These are phyloP conservation scores for Lipomyces lipofer DNA, from an alignment of 805 yeast genomes.

Conservation along the genomic window DNA sequence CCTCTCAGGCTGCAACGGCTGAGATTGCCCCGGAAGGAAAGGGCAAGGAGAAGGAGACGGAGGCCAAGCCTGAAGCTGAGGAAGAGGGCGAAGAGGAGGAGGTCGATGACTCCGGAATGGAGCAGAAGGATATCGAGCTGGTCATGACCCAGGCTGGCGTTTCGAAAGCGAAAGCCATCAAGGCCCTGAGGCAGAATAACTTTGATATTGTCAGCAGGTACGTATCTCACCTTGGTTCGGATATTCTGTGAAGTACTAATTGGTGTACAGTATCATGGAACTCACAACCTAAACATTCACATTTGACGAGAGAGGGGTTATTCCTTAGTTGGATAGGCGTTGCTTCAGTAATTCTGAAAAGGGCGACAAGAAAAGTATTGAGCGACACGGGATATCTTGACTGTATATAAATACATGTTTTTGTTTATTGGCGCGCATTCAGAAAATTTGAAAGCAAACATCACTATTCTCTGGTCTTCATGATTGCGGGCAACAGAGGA, in stretches of 20 bases:
- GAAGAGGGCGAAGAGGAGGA: slow-evolving; percentile 66
- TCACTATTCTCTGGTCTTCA: too few relatives aligned
- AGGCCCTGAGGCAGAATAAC: slow-evolving; percentile 83
- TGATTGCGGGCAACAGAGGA: too few relatives aligned
- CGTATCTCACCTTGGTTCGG: neutral
- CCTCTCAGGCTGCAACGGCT: slow-evolving; percentile 34
- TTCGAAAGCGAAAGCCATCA: slow-evolving; percentile 85
- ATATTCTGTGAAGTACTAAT: neutral
- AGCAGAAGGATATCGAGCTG: slow-evolving; percentile 76
- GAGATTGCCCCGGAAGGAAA: slow-evolving; percentile 37
- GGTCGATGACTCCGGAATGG: slow-evolving; percentile 83
- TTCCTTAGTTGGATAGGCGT: too few relatives aligned
- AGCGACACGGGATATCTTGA: too few relatives aligned
- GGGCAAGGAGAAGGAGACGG: slow-evolving; percentile 48
- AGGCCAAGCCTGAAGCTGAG: slow-evolving; percentile 51
- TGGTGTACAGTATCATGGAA: slow-evolving; percentile 64
- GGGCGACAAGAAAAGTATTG: too few relatives aligned
- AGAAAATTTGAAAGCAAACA: too few relatives aligned
- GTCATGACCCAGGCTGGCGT: slow-evolving; percentile 90
- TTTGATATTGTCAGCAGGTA: slow-evolving; percentile 86
- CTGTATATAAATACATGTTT: too few relatives aligned
- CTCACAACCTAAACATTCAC: slow-evolving; percentile 42
- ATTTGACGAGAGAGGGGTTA: too few relatives aligned
- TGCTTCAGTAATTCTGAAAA: too few relatives aligned
- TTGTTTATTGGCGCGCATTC: too few relatives aligned